A percentile compares a stretch with the other conserved stretches of the same genome.
phyloP scores from a whole-genome alignment of 2,329 filamentous ascomycete species.

The Tolypocladium album region DNA sequence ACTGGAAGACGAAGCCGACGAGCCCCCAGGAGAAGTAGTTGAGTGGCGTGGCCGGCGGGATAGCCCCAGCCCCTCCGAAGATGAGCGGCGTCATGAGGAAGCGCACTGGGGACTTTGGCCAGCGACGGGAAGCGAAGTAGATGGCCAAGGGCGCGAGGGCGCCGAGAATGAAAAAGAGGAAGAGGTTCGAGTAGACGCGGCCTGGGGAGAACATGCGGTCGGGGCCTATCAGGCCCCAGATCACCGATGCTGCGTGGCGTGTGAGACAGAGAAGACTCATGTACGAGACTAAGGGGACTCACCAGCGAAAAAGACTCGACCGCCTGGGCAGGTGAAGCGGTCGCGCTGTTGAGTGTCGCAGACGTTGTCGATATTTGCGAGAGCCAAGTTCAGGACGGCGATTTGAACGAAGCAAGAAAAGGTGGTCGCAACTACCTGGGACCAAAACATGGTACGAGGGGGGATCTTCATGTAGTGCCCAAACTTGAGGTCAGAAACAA shows the following conservation, averaged over 20 bases:
- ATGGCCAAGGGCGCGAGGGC: slow-evolving; percentile 40
- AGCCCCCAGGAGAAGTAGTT: slow-evolving; percentile 67
- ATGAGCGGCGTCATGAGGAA: slow-evolving; percentile 53
- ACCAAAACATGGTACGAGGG: slow-evolving; percentile 54
- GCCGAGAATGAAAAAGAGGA: slow-evolving; percentile 48
- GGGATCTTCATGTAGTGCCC: slow-evolving; percentile 67
- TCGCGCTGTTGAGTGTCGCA: slow-evolving; percentile 47
- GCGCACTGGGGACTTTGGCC: slow-evolving; percentile 37
- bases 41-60: slow-evolving; percentile 59
- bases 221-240: slow-evolving; percentile 57
- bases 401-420: slow-evolving; percentile 59
- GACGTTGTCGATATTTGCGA: slow-evolving; percentile 50
- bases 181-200: slow-evolving; percentile 49
- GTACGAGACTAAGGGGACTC: slow-evolving; percentile 7
- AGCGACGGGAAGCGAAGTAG: slow-evolving; percentile 37
- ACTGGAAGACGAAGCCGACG: slow-evolving; percentile 62
- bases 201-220: slow-evolving; percentile 53
- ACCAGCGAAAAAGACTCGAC: slow-evolving; percentile 53
- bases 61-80: slow-evolving; percentile 46
- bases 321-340: slow-evolving; percentile 53
- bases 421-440: slow-evolving; percentile 54
- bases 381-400: slow-evolving; percentile 49
- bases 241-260: slow-evolving; percentile 40
- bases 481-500: slow-evolving; percentile 57
- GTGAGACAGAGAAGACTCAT: neutral